Percentiles rank a stretch among this genome's conserved stretches.
Evolutionary conservation across 2,329 filamentous ascomycete species (phyloP).

Genomic region (Aureobasidium zeae): DNA sequence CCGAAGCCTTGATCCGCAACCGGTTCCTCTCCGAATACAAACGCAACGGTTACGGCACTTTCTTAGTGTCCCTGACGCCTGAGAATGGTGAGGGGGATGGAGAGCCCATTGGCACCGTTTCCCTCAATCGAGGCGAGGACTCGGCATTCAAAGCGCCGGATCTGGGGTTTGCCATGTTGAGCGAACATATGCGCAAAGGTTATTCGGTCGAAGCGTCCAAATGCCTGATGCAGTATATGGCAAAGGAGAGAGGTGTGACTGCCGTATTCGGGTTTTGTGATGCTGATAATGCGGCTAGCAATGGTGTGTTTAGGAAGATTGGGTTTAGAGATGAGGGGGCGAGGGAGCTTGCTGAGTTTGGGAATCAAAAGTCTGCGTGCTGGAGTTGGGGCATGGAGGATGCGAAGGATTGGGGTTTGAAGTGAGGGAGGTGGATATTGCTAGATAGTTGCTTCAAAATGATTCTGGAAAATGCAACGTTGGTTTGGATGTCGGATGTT

Average conservation of each 20-base stretch:
- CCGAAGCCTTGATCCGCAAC: neutral
- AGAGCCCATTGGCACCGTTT: neutral
- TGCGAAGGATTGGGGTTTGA: neutral
- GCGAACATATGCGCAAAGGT: neutral
- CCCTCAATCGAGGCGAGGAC: neutral
- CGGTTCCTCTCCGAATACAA: neutral
- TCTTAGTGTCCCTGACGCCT: neutral
- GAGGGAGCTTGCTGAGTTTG: neutral
- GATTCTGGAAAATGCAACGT: no score
- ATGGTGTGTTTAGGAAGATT: neutral
- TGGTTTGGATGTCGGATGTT: no score
- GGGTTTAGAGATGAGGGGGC: neutral
- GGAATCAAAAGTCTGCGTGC: neutral
- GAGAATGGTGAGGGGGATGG: neutral
- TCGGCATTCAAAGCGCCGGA: neutral
- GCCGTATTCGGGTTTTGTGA: constrained; percentile 2
- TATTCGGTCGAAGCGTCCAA: constrained; percentile 1
- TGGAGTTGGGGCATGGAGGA: neutral
- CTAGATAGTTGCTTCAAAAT: no score
- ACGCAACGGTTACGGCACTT: neutral
- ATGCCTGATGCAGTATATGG: neutral
- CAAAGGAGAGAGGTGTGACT: neutral
- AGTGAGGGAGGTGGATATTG: neutral
- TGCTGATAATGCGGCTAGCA: neutral
- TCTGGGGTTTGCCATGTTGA: neutral